phyloP scores from a whole-genome alignment of 805 yeast genomes.

The Peterozyma toletana region DNA sequence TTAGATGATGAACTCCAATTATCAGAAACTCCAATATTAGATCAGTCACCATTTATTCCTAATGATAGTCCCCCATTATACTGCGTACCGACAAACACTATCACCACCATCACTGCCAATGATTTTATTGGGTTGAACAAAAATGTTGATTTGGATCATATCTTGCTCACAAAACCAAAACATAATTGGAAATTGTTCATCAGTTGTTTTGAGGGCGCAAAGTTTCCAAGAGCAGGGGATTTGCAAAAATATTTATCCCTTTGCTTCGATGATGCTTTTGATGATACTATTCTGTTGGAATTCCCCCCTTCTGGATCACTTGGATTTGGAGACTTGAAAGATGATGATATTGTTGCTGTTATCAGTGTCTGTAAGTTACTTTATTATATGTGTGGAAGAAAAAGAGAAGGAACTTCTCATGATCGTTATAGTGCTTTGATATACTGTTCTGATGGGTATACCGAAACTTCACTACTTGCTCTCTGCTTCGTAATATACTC shows the following conservation, averaged over 20 bases:
- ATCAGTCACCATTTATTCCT: conserved; percentile 1
- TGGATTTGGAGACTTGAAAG: conserved; percentile 63
- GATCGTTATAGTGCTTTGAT: conserved; percentile 41
- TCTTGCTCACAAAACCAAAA: conserved; percentile 41
- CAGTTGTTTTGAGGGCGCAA: conserved; percentile 53
- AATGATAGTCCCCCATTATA: conserved; percentile 27
- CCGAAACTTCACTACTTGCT: conserved; percentile 77
- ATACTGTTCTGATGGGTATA: conserved; percentile 86
- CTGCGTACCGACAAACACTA: conserved; percentile 44
- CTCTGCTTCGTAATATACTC: conserved; percentile 68
- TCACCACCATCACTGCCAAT: conserved; percentile 30
- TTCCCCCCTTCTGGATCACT: conserved; percentile 86
- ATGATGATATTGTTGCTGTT: conserved; percentile 54
- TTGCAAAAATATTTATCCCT: conserved; percentile 20
- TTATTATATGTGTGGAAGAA: conserved; percentile 30
- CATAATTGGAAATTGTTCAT: conserved; percentile 49
- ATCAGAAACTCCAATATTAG: background rate
- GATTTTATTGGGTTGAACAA: conserved; percentile 15
- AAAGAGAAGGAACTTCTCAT: conserved; percentile 6
- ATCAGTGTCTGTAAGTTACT: conserved; percentile 66
- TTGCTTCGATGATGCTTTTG: conserved; percentile 7
- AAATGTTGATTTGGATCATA: conserved; percentile 15
- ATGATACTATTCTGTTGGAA: conserved; percentile 29
- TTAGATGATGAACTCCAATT: background rate
- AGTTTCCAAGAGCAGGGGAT: conserved; percentile 39